phyloP scores from a whole-genome alignment of 768 basidiomycete species.

The Chalciporus pseudorubinellus region DNA sequence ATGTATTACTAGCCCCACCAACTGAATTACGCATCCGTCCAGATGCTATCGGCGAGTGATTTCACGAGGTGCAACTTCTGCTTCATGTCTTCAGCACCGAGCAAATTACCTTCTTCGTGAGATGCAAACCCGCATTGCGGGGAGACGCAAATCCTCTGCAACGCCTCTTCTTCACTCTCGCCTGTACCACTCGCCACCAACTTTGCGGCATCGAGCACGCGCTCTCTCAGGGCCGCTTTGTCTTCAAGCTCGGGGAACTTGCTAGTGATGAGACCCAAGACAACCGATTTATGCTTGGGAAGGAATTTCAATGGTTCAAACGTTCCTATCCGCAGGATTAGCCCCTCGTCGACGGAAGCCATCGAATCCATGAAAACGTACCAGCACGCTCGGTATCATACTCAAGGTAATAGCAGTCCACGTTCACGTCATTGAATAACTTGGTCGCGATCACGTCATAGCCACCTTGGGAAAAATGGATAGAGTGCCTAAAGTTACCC shows the following conservation, averaged over 20 bases:
- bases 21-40: conserved; percentile 21
- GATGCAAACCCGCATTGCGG: conserved; percentile 54
- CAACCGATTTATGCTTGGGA: conserved; percentile 37
- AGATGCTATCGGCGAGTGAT: conserved; percentile 36
- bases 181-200: conserved; percentile 39
- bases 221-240: conserved; percentile 36
- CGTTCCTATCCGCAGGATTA: conserved; percentile 10
- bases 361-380: conserved; percentile 4
- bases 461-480: conserved; percentile 46
- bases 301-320: conserved; percentile 33
- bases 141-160: conserved; percentile 40
- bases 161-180: conserved; percentile 38
- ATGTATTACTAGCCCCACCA: too few species aligned
- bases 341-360: conserved; percentile 5
- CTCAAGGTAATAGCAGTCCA: conserved; percentile 46
- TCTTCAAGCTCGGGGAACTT: conserved; percentile 46
- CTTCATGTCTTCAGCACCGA: conserved; percentile 37
- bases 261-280: conserved; percentile 44
- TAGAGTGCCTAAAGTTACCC: conserved; percentile 33
- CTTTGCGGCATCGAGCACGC: conserved; percentile 43
- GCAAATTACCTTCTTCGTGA: conserved; percentile 44
- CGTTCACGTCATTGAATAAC: conserved; percentile 44
- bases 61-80: conserved; percentile 30
- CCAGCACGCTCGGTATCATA: conserved; percentile 49
- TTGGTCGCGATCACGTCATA: conserved; percentile 45